A percentile compares a stretch with the other conserved stretches of the same genome.
These are phyloP conservation scores for Candida boleticola DNA, from an alignment of 805 yeast genomes.

Conservation along the genomic window DNA sequence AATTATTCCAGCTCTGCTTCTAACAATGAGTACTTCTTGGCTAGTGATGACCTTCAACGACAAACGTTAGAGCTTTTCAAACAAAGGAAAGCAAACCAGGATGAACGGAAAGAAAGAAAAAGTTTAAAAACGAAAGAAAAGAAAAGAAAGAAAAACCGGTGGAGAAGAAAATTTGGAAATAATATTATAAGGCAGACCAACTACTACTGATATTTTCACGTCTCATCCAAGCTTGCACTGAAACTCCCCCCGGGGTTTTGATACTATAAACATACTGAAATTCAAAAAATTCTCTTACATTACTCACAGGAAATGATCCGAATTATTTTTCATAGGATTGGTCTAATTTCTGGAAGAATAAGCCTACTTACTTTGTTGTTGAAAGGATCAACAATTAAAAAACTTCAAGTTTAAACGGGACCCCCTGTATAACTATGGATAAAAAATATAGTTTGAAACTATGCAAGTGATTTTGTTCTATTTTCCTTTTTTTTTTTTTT, in stretches of 20 bases:
- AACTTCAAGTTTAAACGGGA: constrained; percentile 1
- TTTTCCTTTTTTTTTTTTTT: neutral
- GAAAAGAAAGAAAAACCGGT: neutral
- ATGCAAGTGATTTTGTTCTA: neutral
- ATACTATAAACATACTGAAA: neutral
- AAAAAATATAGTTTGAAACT: constrained; percentile 1
- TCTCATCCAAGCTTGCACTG: too few relatives aligned
- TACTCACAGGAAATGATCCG: neutral
- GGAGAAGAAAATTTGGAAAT: too few relatives aligned
- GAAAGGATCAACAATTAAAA: too few relatives aligned
- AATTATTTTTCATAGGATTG: neutral
- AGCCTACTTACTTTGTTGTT: neutral
- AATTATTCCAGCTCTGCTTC: too few relatives aligned
- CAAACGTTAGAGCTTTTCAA: too few relatives aligned
- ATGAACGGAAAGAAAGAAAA: neutral
- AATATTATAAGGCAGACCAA: too few relatives aligned
- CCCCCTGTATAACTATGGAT: neutral
- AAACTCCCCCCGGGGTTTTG: neutral
- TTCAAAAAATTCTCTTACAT: neutral
- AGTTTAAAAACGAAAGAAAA: neutral
- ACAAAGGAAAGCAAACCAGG: too few relatives aligned
- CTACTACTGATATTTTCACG: too few relatives aligned
- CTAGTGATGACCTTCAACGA: too few relatives aligned
- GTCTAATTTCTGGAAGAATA: neutral
- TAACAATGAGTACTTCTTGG: too few relatives aligned